Percentiles rank a stretch among this genome's conserved stretches.
These are phyloP conservation scores for Clathrospora elynae DNA, from an alignment of 2,329 filamentous ascomycete genomes.

Conservation along the genomic window DNA sequence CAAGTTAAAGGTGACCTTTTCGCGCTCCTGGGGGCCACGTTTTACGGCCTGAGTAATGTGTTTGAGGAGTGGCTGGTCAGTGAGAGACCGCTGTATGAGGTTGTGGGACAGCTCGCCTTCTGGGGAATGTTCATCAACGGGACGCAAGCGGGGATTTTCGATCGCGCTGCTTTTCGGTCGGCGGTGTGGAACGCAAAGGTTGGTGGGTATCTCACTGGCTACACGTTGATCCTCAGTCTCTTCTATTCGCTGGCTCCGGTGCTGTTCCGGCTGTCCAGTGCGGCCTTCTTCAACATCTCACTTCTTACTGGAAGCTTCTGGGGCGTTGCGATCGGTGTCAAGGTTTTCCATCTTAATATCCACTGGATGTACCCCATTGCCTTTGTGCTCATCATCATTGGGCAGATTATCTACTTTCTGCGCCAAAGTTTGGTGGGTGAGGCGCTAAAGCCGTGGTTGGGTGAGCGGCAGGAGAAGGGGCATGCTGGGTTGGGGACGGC, in stretches of 20 bases:
- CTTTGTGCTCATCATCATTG: constrained; percentile 88
- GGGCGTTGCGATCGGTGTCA: constrained; percentile 89
- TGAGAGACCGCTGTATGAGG: constrained; percentile 86
- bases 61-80: constrained; percentile 94
- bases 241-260: constrained; percentile 91
- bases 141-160: constrained; percentile 87
- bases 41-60: constrained; percentile 90
- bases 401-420: constrained; percentile 85
- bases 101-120: constrained; percentile 86
- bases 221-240: constrained; percentile 77
- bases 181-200: constrained; percentile 58
- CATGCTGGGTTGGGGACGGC: constrained; percentile 38
- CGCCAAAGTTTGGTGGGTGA: constrained; percentile 83
- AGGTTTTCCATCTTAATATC: constrained; percentile 78
- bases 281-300: constrained; percentile 96
- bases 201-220: constrained; percentile 84
- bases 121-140: constrained; percentile 92
- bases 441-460: constrained; percentile 93
- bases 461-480: constrained; percentile 74
- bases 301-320: constrained; percentile 95
- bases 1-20: constrained; percentile 92
- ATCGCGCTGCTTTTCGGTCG: constrained; percentile 69
- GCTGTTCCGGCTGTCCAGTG: constrained; percentile 84
- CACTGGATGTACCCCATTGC: constrained; percentile 95
- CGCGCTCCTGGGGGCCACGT: constrained; percentile 82